Evolutionary conservation across 78 protist species (phyloP).

Genomic region (Dictyostelium citrinum): DNA sequence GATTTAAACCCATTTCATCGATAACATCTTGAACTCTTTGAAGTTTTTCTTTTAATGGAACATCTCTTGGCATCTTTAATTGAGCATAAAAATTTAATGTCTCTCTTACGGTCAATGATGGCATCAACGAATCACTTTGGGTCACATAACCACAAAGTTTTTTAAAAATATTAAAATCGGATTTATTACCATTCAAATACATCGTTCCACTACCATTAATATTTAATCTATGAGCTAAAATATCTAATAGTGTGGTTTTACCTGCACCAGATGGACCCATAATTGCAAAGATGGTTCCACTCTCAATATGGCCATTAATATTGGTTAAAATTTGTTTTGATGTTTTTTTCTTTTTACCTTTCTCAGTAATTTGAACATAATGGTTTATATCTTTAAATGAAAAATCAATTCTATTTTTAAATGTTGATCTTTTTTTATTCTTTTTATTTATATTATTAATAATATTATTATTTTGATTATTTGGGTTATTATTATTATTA

Average conservation of each 20-base stretch:
- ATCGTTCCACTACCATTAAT: slow-evolving; percentile 58
- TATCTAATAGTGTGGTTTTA: slow-evolving; percentile 70
- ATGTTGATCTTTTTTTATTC: slow-evolving; percentile 7
- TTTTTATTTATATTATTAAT: background rate
- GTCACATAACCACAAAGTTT: slow-evolving; percentile 67
- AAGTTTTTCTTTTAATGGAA: slow-evolving; percentile 16
- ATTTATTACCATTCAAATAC: slow-evolving; percentile 7
- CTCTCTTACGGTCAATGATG: slow-evolving; percentile 88
- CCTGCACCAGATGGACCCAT: slow-evolving; percentile 48
- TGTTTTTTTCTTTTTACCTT: background rate
- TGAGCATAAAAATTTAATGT: slow-evolving; percentile 76
- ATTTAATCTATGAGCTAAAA: slow-evolving; percentile 55
- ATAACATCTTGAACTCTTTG: slow-evolving; percentile 63
- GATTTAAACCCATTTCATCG: slow-evolving; percentile 65
- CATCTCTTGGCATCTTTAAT: slow-evolving; percentile 68
- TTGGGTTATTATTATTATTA: background rate
- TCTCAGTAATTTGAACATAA: background rate
- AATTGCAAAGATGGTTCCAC: slow-evolving; percentile 41
- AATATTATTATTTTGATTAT: background rate
- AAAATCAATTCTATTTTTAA: slow-evolving; percentile 53
- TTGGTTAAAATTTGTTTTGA: slow-evolving; percentile 44
- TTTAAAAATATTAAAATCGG: slow-evolving; percentile 74
- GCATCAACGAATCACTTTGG: slow-evolving; percentile 50
- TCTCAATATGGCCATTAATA: slow-evolving; percentile 33
- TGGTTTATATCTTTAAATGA: slow-evolving; percentile 45